Evolutionary conservation across 352 stramenopile species (phyloP), one percentile per base, ranked within the genome.

Genomic region (Sclerospora graminicola): DNA sequence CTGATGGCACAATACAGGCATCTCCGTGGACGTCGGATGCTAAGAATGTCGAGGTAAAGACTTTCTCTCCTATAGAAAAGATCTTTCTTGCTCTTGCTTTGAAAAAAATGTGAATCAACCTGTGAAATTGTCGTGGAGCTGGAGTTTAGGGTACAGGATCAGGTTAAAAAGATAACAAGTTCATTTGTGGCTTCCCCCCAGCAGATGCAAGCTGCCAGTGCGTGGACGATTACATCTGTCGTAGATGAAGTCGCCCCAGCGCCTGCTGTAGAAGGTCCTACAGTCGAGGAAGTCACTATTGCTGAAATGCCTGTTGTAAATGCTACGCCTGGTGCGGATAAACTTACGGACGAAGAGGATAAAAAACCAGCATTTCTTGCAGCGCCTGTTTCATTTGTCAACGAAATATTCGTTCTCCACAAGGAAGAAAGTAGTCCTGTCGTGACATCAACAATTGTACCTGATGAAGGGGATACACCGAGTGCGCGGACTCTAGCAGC

Each of bases 401-500:
- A 62, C 24, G 40, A 55, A 16, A 16, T 45, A 30, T 49, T 36
- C 11, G 30, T 36, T 19, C 23, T 27, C 16, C 26, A 38, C 27
- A 43, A 54, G 19, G 39, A 54, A 11, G 31, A 63, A 18, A 41
- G 57, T 29, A 47, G 9, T 18, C 21, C 21, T 14, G 28, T 15
- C 18, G 46, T 27, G 18, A 15, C 41, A 10, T 55, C 53, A 14
- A 54, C 26, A 5, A 58, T 43, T 30, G 23, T 23, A 15, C 34
- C 20, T 10, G 47, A 46, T 38, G 26, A 54, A 5, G 14, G 58
- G 6, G 40, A 43, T 7, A 19, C 33, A n/a, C 42, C 49, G 10
- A 58, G 39, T 18, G 54, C 66, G 20, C 82, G 68, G 71, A 82
- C 68, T 38, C 39, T 56, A 7, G 14, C 54, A 7, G 56, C 63